Base-by-base conservation (phyloP, 768 basidiomycete species). In the Suillus bovinus region DNA sequence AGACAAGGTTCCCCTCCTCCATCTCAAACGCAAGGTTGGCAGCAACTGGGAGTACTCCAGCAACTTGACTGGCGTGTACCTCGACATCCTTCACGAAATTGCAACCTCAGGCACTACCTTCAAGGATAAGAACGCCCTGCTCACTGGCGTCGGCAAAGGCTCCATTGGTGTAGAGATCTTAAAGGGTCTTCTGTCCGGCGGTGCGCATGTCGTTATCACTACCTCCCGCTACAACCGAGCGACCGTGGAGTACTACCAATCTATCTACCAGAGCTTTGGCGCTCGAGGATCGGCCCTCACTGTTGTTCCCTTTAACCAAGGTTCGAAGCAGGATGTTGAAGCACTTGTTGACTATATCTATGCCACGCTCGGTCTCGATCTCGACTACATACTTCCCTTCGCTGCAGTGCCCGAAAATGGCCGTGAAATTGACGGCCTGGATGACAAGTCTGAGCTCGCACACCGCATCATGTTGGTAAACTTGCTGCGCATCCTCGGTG, bases 391-490 rank as follows among this genome's bases (percentile, higher is more conserved):
- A 70, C 86, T 99, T 63, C 97, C 97, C 24, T 99, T 99, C 77
- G 97, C 97, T 49, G 97, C 96, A 54, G 90, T 99, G 52, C 96
- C 97, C 7, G 97, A 99, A 77, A 99, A 99, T 69, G 97, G 97
- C 24, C 93, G 97, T 62, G 95, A 99, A 77, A 99, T 99, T 64
- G 97, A 99, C 69, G 88, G 93, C 14, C 79, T 99, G 65, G 97
- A 99, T 74, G 97, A 99, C 79, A 91, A 90, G 71, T 99, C 96
- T 20, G 97, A 99, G 77, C 84, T 99, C 50, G 96, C 97, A 14
- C 97, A 99, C 73, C 89, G 97, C 60, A 95, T 99, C 81, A 99
- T 99, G 97, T 80, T 99, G 71, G 93, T 94, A 68, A 99, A 99
- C 75, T 84, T 99, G 29, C 87, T 99, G 29, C 93, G 97, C 33